phyloP scores from a whole-genome alignment of 2,329 filamentous ascomycete genomes.

The Talaromyces rugulosus region DNA sequence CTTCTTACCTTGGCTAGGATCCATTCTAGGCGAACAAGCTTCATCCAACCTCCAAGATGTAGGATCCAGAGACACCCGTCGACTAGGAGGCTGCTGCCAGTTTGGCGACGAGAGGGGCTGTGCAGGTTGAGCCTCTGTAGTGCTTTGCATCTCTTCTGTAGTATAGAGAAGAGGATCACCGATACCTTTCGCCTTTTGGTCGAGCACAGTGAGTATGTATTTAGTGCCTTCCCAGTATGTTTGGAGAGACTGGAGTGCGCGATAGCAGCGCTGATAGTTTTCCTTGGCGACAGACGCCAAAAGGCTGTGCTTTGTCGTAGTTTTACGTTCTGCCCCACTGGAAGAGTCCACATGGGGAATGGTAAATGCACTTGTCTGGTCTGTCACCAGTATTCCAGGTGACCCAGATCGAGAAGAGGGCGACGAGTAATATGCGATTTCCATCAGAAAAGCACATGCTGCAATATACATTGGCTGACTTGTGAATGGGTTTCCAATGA shows the following conservation, averaged over 20 bases:
- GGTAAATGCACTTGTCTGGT: conserved; percentile 32
- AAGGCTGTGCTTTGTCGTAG: conserved; percentile 63
- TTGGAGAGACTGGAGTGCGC: conserved; percentile 74
- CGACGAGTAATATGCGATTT: conserved; percentile 67
- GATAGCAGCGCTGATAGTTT: conserved; percentile 84
- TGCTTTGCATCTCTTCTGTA: conserved; percentile 72
- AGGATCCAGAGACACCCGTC: conserved; percentile 18
- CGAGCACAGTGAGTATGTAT: conserved; percentile 80
- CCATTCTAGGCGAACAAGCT: conserved; percentile 43
- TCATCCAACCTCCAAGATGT: conserved; percentile 21
- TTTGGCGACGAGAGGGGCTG: conserved; percentile 49
- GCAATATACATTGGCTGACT: conserved; percentile 90
- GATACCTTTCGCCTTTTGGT: conserved; percentile 83
- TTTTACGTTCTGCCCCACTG: conserved; percentile 24
- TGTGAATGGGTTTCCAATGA: conserved; percentile 83
- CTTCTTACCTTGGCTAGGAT: conserved; percentile 49
- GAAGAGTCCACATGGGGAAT: conserved; percentile 29
- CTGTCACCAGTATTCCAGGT: conserved; percentile 37
- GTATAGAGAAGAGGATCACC: conserved; percentile 67
- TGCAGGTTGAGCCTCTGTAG: conserved; percentile 52
- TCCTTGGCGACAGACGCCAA: conserved; percentile 77
- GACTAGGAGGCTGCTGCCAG: conserved; percentile 36
- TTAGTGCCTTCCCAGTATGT: conserved; percentile 81
- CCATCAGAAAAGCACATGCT: conserved; percentile 81
- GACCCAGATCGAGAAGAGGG: conserved; percentile 60